Evolutionary conservation across 2,329 filamentous ascomycete genomes (phyloP), one percentile per base, ranked within the genome.

Genomic region (Aspergillus calidoustus): DNA sequence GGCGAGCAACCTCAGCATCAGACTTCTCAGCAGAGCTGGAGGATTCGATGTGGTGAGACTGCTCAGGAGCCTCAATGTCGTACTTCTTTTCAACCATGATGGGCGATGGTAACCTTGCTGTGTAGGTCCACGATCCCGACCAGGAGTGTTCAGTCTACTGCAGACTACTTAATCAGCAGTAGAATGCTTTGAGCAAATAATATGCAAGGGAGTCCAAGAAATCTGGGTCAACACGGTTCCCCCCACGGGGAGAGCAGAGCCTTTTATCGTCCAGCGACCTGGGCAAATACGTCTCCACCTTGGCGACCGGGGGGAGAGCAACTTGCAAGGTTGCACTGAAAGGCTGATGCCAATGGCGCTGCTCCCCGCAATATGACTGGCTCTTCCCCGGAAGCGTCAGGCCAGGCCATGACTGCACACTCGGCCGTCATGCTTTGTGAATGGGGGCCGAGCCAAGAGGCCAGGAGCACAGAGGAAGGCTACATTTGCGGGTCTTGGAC

Each of bases 61-160:
- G 19, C 38, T 31, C 19, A 2, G 25, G 25, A 46, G 47, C 47
- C 34, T 30, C 17, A 7, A 28, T 17, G 13, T 57, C 31, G 3
- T 30, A 11, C 13, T 43, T 23, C 34, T 50, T 57, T 19, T 50
- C 46, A 30, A 46, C 46, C 54, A 57, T 57, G 46, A n/a, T 50
- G 46, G 23, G 22, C 8, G 17, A 1, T 8, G 17, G 44, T 17
- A 28, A 17, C 15, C 44, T 25, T 17, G 43, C 43, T 23, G n/a
- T 54, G 38, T 41, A 53, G 31, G 19, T 6, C 34, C 5, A 17
- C 4, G 34, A 11, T 38, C 34, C 34, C 34, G 34, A 41, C 34
- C 9, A 15, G 34, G 34, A 2, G 15, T 13, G 2, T 41, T 41
- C 34, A 41, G 34, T 41, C 34, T 41, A 41, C 34, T 41, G 34